phyloP scores from a whole-genome alignment of 805 yeast genomes.

The Starmera amethionina region DNA sequence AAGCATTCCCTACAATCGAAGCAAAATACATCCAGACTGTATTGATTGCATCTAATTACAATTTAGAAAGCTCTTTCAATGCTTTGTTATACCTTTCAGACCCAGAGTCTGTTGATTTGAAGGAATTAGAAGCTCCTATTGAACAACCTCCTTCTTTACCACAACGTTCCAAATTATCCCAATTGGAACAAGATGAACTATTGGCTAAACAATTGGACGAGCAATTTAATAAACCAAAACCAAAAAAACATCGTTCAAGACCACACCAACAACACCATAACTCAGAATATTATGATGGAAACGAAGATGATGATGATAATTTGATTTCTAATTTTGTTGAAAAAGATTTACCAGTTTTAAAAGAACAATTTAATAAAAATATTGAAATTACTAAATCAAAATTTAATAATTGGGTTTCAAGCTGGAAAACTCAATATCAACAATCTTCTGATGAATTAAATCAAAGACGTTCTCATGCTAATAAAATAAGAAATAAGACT shows the following conservation, averaged over 20 bases:
- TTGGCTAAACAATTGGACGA: conserved; percentile 75
- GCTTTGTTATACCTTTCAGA: conserved; percentile 77
- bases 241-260: conserved; percentile 15
- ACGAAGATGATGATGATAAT: conserved; percentile 32
- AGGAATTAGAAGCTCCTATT: conserved; percentile 32
- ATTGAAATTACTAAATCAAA: conserved; percentile 73
- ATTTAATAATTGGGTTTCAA: conserved; percentile 56
- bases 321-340: conserved; percentile 49
- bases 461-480: neutral
- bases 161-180: conserved; percentile 25
- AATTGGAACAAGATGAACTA: conserved; percentile 63
- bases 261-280: neutral
- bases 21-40: conserved; percentile 65
- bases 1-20: conserved; percentile 80
- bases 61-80: conserved; percentile 77
- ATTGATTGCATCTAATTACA: conserved; percentile 76
- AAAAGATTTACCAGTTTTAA: conserved; percentile 47
- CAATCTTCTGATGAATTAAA: conserved; percentile 1
- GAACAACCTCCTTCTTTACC: conserved; percentile 13
- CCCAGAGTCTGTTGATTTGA: conserved; percentile 42
- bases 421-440: conserved; percentile 15
- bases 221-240: conserved; percentile 32
- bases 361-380: conserved; percentile 60
- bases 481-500: neutral
- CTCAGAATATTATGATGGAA: conserved; percentile 5